Conservation (phyloP, 495 filamentous ascomycete species). For the Neurospora africana region DNA sequence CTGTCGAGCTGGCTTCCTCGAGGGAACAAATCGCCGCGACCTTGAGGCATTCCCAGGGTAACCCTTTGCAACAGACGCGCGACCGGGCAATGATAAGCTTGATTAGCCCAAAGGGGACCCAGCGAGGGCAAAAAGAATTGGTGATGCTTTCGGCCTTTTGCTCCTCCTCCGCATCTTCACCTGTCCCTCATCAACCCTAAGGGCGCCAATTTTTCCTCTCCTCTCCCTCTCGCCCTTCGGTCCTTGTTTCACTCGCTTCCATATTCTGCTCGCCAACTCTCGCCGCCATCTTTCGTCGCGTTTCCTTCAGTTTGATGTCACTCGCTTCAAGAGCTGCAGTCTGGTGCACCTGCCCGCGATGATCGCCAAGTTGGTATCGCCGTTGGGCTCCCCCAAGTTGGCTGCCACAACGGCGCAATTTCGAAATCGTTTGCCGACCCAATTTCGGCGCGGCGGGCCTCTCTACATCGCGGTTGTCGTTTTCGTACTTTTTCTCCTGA, state of each 20-base stretch:
- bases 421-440: conserved; percentile 26
- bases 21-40: not conserved
- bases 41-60: not conserved
- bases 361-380: conserved; percentile 28
- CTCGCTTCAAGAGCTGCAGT: conserved; percentile 8
- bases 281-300: not conserved
- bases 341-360: conserved; percentile 13
- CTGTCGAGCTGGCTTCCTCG: not conserved
- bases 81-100: not conserved
- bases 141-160: not conserved
- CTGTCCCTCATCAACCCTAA: not conserved
- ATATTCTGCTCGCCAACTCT: not conserved
- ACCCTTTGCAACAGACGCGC: not conserved
- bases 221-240: not conserved
- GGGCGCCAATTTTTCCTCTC: not conserved
- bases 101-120: not conserved
- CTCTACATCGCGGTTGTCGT: conserved; percentile 25
- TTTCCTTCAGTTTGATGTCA: conserved; percentile 10
- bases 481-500: conserved; percentile 32
- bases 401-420: conserved; percentile 26
- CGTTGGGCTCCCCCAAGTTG: conserved; percentile 27
- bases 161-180: not conserved
- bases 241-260: not conserved
- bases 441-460: conserved; percentile 24
- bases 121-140: not conserved